Evolutionary conservation across 2,329 filamentous ascomycete species (phyloP), one percentile per base, ranked within the genome.

Genomic region (Colletotrichum lindemuthianum): DNA sequence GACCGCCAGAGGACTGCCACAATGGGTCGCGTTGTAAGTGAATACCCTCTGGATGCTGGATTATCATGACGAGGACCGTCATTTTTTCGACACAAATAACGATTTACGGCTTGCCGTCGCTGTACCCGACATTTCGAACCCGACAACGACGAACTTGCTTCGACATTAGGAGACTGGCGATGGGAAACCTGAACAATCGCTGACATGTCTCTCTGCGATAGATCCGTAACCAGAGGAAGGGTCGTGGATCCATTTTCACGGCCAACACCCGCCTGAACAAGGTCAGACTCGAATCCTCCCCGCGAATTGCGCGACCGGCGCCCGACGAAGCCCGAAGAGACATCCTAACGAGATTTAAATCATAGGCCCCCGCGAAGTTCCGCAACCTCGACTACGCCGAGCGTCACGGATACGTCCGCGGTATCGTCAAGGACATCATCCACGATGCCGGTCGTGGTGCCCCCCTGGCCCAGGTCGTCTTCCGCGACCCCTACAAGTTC

Each of bases 381-480:
- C 88, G 96, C 84, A 92, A 88, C 75, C 92, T 97, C 88, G 96
- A 99, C 82, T 99, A 88, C 82, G 90, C 93, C 81, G 94, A 97
- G 87, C 90, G 92, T 80, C 95, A 98, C 89, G 96, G 96, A 77
- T 99, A 99, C 87, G 86, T 97, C 79, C 92, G 96, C 76, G 96
- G 96, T 84, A 89, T 98, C 72, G 94, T 99, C 80, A 97, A 96
- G 90, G 93, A 98, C 79, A 97, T 98, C 84, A 92, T 99, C 84
- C 96, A 99, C 90, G 96, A 99, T 85, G 89, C 94, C 76, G 96
- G 96, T 82, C 94, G 96, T 86, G 96, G 96, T 86, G 93, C 96
- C 83, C 96, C 96, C 76, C 92, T 99, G 79, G 96, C 96, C 81
- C 93, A 92, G 84, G 94, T 99, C 78, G 85, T 89, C 76, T 99